Percentiles rank a stretch among this genome's conserved stretches.
Evolutionary conservation across 129 eudicot genomes (phyloP).

Genomic region (Scalesia atractyloides): DNA sequence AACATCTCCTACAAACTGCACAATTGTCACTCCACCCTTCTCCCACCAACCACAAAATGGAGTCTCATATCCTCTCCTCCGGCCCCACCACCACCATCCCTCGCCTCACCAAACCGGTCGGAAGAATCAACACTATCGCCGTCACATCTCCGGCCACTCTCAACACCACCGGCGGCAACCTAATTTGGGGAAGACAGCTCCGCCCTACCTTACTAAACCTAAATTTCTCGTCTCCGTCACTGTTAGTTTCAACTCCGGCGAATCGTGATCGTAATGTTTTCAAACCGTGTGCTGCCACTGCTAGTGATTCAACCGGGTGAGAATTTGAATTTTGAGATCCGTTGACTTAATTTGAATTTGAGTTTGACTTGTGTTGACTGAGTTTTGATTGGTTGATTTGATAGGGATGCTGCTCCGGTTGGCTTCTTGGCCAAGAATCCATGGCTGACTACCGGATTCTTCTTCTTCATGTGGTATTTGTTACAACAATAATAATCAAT

Average conservation of each 20-base stretch:
- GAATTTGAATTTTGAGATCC: slow-evolving; percentile 38
- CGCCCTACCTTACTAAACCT: slow-evolving; percentile 63
- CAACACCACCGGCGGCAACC: slow-evolving; percentile 59
- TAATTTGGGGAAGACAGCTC: slow-evolving; percentile 81
- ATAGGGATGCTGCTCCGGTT: slow-evolving; percentile 11
- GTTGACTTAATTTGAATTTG: slow-evolving; percentile 18
- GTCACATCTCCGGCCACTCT: slow-evolving; percentile 36
- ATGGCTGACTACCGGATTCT: background rate
- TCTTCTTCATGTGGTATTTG: slow-evolving; percentile 16
- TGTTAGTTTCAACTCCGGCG: slow-evolving; percentile 10
- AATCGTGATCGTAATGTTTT: slow-evolving; percentile 46
- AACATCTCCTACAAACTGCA: slow-evolving; percentile 20
- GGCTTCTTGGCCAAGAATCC: slow-evolving; percentile 8
- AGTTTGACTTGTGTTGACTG: background rate
- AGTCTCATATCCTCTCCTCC: slow-evolving; percentile 73
- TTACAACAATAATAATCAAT: background rate
- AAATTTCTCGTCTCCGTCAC: slow-evolving; percentile 45
- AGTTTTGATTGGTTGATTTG: slow-evolving; percentile 13
- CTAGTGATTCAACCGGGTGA: slow-evolving; percentile 90
- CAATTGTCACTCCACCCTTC: slow-evolving; percentile 22
- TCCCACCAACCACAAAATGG: slow-evolving; percentile 35
- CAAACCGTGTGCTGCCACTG: slow-evolving; percentile 65
- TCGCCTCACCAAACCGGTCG: slow-evolving; percentile 43
- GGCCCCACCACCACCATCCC: slow-evolving; percentile 67
- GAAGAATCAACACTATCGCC: slow-evolving; percentile 33